Percentiles rank a stretch among this genome's conserved stretches.
Evolutionary conservation across 2,329 filamentous ascomycete genomes (phyloP).

Genomic region (Botrytis fabae): DNA sequence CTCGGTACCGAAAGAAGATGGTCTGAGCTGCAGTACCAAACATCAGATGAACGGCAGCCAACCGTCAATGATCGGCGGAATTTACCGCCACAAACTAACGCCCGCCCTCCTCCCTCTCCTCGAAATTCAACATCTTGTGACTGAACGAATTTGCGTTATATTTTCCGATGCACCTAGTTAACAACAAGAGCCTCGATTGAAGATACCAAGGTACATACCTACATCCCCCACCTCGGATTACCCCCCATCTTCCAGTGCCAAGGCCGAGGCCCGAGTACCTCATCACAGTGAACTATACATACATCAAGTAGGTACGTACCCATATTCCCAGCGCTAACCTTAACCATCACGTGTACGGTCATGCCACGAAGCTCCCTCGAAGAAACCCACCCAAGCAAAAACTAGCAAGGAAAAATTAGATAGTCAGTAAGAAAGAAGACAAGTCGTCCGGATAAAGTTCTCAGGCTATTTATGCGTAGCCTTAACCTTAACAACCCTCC

Average conservation of each 20-base stretch:
- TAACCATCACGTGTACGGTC: neutral
- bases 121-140: neutral
- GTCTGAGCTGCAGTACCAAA: neutral
- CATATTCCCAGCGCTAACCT: too few relatives aligned
- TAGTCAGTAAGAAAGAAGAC: neutral
- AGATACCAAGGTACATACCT: neutral
- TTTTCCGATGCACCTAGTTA: neutral
- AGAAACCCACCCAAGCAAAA: neutral
- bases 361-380: neutral
- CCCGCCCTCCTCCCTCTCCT: neutral
- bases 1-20: neutral
- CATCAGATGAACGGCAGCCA: neutral
- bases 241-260: neutral
- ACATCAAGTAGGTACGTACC: neutral
- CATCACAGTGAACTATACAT: neutral
- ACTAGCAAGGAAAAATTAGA: conserved; percentile 7
- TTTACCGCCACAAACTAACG: neutral
- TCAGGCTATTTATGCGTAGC: neutral
- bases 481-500: neutral
- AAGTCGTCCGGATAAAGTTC: conserved; percentile 19
- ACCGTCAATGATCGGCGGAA: neutral
- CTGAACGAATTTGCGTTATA: neutral
- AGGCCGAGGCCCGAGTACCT: conserved; percentile 6
- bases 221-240: neutral
- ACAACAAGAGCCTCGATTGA: neutral